Percentiles rank a stretch among this genome's conserved stretches.
Evolutionary conservation across 306 rosid species (phyloP).

Genomic region (Rubus parviflorus): DNA sequence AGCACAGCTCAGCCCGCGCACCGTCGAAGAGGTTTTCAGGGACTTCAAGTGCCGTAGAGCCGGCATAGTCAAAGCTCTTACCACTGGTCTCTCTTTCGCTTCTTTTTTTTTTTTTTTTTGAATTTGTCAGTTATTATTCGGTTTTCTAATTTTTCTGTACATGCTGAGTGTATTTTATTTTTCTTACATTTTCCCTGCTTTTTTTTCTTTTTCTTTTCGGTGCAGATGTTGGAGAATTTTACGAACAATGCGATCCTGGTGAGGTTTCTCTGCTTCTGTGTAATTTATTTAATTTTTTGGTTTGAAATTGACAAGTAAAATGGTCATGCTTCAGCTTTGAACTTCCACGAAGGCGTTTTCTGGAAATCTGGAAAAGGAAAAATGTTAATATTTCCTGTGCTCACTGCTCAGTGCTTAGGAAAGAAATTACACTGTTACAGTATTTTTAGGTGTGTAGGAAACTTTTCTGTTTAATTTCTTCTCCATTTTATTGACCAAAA

Average conservation of each 20-base stretch:
- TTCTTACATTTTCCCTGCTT: background rate
- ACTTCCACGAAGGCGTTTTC: background rate
- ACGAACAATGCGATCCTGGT: slow-evolving; percentile 72
- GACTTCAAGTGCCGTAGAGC: slow-evolving; percentile 67
- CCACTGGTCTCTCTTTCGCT: slow-evolving; percentile 42
- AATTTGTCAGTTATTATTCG: background rate
- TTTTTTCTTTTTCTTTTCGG: background rate
- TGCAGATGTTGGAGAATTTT: slow-evolving; percentile 62
- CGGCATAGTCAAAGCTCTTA: slow-evolving; percentile 64
- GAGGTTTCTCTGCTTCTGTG: slow-evolving; percentile 28
- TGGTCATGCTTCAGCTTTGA: background rate
- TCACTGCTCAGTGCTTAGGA: too few species aligned
- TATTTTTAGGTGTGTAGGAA: background rate
- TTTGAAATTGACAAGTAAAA: slow-evolving; percentile 3
- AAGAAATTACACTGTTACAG: background rate
- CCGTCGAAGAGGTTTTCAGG: slow-evolving; percentile 62
- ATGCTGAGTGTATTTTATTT: background rate
- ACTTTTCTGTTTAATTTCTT: background rate
- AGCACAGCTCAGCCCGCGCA: slow-evolving; percentile 44
- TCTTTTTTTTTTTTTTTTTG: background rate
- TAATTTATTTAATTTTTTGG: background rate
- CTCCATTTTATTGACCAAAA: background rate
- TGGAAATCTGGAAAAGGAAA: background rate
- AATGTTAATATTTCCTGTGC: background rate
- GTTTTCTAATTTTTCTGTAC: background rate